Evolutionary conservation across 1,139 yeast species (phyloP), one percentile per base, ranked within the genome.

Genomic region (Pneumocystis carinii): DNA sequence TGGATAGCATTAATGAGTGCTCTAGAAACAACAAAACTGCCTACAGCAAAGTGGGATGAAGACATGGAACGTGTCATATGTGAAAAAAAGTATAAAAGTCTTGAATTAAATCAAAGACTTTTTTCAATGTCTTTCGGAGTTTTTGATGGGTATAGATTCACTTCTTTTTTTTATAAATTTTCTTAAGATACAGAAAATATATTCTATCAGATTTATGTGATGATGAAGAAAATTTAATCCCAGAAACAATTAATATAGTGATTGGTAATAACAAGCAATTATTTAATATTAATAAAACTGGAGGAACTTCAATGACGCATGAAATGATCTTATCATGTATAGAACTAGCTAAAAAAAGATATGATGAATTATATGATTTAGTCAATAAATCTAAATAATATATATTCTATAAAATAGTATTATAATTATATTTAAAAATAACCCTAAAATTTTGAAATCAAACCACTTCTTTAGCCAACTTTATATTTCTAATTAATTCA

Each of bases 21-120:
- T 15, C 60, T 65, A 10, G 61, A 59, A 24, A 62, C 61, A 17
- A 62, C 66, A n/a, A 60, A 59, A 12, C 53, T 65, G 3, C 66
- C 66, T 12, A 39, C 61, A n/a, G 66, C 66, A 17, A 41, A 55
- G 3, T 65, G 66, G 66, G 63, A 65, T 61, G 63, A 59, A 27
- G 66, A 65, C 27, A 37, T 41, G 12, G 56, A 62, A 24, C 57
- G 59, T 3, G 66, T 65, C 15, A 60, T 61, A 14, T 62, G 64
- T 27, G 17, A 57, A 29, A 60, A 53, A 14, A 64, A 53, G 39
- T 62, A 60, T 15, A 24, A 37, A 19, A 64, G 62, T 5, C 55
- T 65, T 17, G 53, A 59, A 32, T 32, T 65, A 4, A 27, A 56
- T n/a, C 41, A 56, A 10, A 32, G 59, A 3, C 36, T 61, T 17